Evolutionary conservation across 2,329 filamentous ascomycete genomes (phyloP), one percentile per base, ranked within the genome.

Genomic region (Cucurbitaria berberidis): DNA sequence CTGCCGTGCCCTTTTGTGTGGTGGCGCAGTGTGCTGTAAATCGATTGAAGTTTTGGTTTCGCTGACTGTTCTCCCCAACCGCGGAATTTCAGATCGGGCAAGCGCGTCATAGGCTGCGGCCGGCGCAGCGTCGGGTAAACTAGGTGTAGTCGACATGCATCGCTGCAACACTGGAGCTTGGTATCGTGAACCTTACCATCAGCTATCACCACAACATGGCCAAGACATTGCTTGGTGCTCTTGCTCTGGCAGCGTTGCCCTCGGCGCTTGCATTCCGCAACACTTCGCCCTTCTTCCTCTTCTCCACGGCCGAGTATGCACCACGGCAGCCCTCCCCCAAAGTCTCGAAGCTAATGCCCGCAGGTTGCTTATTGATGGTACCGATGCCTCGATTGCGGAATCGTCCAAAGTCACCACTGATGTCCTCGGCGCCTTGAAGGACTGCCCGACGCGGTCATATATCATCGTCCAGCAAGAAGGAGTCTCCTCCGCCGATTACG

Each of bases 221-320:
- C 45, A 81, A 82, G 76, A 73, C 76, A 70, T 72, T 70, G 53
- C 63, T 81, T 42, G 74, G 77, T 65, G 76, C 80, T 55, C 69
- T 83, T 50, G 78, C 80, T 67, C 74, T 83, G 52, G 75, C 85
- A 40, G 62, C 68, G 66, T 81, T 84, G 62, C 81, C 84, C 55
- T 81, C 82, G 21, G 86, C 82, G 39, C 79, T 86, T 57, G 93
- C 91, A 22, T 95, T 96, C 74, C 86, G 85, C 59, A 89, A 96
- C 76, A 91, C 93, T 2, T 93, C 91, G 48, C 93, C 95, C 16
- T 95, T 96, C 76, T 84, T 96, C 72, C 79, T 97, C 62, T 88
- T 96, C 74, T 97, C 93, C 27, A 93, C 89, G 40, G 84, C 89
- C 58, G 81, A 87, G 93, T 96, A 87, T 68, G 88, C 62, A 45